Percentiles rank a stretch among this genome's conserved stretches.
Conservation (phyloP, 2,329 filamentous ascomycete genomes). For the Diplodia scrobiculata region DNA sequence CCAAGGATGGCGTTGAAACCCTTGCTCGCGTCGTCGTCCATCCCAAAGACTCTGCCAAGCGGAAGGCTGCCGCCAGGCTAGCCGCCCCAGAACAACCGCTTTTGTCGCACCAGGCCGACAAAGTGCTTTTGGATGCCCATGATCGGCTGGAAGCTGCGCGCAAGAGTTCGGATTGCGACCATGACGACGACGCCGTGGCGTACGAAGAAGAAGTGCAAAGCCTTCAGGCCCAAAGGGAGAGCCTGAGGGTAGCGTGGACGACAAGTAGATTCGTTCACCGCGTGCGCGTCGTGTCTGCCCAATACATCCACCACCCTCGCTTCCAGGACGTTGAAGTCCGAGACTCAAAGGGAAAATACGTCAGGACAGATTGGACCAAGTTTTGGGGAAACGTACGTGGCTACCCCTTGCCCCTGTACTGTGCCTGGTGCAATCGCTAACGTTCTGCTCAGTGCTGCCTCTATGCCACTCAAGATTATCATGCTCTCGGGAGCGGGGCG, state of each 20-base stretch:
- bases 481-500: conserved; percentile 34
- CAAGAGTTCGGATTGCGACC: not conserved
- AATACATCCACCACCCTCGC: conserved; percentile 35
- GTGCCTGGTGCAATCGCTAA: conserved; percentile 30
- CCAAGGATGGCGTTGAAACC: conserved; percentile 31
- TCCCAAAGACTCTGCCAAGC: conserved; percentile 39
- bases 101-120: conserved; percentile 39
- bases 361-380: conserved; percentile 39
- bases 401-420: no score
- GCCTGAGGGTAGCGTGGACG: conserved; percentile 45
- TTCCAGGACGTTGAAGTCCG: conserved; percentile 37
- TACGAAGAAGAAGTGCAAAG: conserved; percentile 34
- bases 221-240: conserved; percentile 42
- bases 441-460: conserved; percentile 32
- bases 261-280: conserved; percentile 44
- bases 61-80: conserved; percentile 39
- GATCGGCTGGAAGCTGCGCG: conserved; percentile 33
- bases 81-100: conserved; percentile 44
- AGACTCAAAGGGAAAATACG: conserved; percentile 32
- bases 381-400: conserved; percentile 40
- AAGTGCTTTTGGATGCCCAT: conserved; percentile 41
- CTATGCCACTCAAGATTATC: conserved; percentile 41
- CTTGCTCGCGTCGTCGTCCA: conserved; percentile 37
- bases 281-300: conserved; percentile 43
- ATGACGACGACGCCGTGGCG: conserved; percentile 28